These are phyloP conservation scores for Chalara sp. DNA, from an alignment of 2,329 filamentous ascomycete species.

Conservation along the genomic window DNA sequence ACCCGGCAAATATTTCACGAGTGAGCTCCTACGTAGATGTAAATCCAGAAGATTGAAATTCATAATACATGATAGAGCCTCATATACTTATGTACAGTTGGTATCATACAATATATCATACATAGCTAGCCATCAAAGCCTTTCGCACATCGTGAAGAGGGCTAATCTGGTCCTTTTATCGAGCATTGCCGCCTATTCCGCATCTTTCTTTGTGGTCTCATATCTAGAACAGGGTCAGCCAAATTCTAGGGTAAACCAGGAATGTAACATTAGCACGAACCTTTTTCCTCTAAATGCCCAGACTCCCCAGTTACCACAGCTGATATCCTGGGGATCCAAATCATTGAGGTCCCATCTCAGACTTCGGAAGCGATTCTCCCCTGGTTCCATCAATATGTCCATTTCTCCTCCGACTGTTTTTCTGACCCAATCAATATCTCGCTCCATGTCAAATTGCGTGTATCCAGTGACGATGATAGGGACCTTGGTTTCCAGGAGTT, in stretches of 20 bases:
- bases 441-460: conserved; percentile 88
- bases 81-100: too few relatives aligned
- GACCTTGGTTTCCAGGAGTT: conserved; percentile 89
- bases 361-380: conserved; percentile 91
- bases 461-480: conserved; percentile 94
- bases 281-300: conserved; percentile 98
- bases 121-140: too few relatives aligned
- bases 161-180: too few relatives aligned
- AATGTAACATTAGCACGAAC: conserved; percentile 39
- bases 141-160: too few relatives aligned
- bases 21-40: too few relatives aligned
- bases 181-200: too few relatives aligned
- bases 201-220: conserved; percentile 26
- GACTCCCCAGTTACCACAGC: conserved; percentile 92
- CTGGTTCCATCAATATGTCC: conserved; percentile 83
- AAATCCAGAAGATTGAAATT: too few relatives aligned
- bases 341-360: conserved; percentile 96
- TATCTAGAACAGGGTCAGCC: conserved; percentile 19
- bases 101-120: too few relatives aligned
- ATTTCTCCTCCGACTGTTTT: conserved; percentile 85
- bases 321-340: conserved; percentile 86
- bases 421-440: conserved; percentile 85
- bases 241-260: conserved; percentile 1
- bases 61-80: too few relatives aligned
- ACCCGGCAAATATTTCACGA: too few relatives aligned